phyloP scores from a whole-genome alignment of 805 yeast species.

The Tetrapisispora fleetii region DNA sequence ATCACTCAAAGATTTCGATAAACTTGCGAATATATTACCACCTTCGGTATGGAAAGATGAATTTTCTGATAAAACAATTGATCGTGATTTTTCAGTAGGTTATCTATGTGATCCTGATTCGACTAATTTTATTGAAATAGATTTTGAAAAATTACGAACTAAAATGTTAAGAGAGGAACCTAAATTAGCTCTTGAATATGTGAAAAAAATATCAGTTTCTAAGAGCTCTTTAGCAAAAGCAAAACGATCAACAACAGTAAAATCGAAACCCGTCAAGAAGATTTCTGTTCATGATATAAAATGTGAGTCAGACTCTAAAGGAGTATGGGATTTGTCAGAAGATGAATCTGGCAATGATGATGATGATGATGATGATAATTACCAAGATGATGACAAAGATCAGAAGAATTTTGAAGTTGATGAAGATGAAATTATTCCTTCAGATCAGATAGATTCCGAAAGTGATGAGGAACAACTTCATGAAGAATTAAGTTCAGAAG shows the following conservation, averaged over 20 bases:
- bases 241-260: not conserved
- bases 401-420: not conserved
- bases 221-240: not conserved
- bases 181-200: slow-evolving; percentile 11
- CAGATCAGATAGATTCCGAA: not conserved
- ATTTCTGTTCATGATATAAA: not conserved
- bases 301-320: slow-evolving; percentile 2
- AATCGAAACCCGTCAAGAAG: not conserved
- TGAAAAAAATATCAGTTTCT: slow-evolving; percentile 5
- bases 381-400: slow-evolving; percentile 1
- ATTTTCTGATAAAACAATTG: not conserved
- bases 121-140: slow-evolving; percentile 8
- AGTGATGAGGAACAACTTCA: not conserved
- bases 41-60: slow-evolving; percentile 28
- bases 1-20: slow-evolving; percentile 34
- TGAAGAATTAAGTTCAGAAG: not conserved
- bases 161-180: slow-evolving; percentile 5
- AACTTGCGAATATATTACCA: slow-evolving; percentile 37
- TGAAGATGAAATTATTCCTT: not conserved
- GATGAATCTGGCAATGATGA: slow-evolving; percentile 2
- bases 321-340: not conserved
- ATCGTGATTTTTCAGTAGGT: slow-evolving; percentile 9
- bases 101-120: slow-evolving; percentile 14
- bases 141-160: slow-evolving; percentile 5
- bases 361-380: slow-evolving; percentile 5